Base-by-base conservation (phyloP, 192 early-diverging fungal genomes). In the Podila epicladia region DNA sequence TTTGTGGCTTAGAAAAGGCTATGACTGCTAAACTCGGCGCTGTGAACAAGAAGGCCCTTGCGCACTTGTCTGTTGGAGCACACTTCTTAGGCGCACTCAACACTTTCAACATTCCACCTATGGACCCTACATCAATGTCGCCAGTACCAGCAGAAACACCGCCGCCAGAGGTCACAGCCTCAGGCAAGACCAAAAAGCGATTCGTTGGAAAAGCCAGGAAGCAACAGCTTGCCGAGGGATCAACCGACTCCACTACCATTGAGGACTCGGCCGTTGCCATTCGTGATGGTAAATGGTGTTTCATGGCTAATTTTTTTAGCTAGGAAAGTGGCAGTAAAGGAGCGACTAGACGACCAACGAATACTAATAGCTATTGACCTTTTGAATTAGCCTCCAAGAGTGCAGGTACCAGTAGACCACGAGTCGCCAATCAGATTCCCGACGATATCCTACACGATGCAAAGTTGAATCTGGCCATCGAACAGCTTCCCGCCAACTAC, bases 401-500 rank as follows among this genome's bases (percentile, higher is more conserved):
- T 58, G 15, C 67, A 58, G 35, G 49, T 57, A 20, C 58, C 37
- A 50, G 64, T 13, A 67, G 73, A 57, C 64, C 69, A 28, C 58
- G 90, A 59, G 69, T 92, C 35, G 90, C 85, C 24, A 94, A 94
- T 75, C 94, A 95, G 63, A 89, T 98, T 51, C 97, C 98, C 6
- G 87, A 91, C 9, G 92, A 93, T 22, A 97, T 99, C 49, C 83
- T 97, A 20, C 89, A 93, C 62, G 91, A 99, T 70, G 78, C 84
- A 55, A 79, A 87, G 45, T 86, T 99, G 24, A 97, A 96, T 80
- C 89, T 93, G 57, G 93, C 96, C 5, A 95, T 99, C 60, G 85
- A 91, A 59, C 87, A 91, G 84, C 84, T 99, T 20, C 98, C 98
- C 2, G 76, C 83, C 35, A 99, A 99, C 87, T 99, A 99, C 89